Conservation (phyloP, 495 filamentous ascomycete species). For the Aspergillus nanangensis region DNA sequence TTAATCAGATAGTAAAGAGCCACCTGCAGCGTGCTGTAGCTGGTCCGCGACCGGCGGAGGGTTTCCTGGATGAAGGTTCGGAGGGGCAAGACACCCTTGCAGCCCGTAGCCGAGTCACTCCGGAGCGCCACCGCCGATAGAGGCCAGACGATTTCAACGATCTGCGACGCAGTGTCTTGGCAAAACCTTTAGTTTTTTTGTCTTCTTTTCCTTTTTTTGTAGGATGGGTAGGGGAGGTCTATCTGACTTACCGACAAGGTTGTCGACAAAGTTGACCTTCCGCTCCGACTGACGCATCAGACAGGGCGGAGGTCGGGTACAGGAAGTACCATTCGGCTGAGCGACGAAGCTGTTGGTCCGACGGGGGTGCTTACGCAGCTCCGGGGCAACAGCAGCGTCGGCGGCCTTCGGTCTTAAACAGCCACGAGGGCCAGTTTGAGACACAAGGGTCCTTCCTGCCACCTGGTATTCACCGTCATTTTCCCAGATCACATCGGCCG, state of each 20-base stretch:
- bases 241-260: constrained; percentile 86
- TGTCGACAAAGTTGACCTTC: constrained; percentile 94
- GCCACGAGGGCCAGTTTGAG: constrained; percentile 21
- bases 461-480: constrained; percentile 35
- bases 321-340: constrained; percentile 38
- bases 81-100: constrained; percentile 76
- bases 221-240: too few species aligned
- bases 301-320: constrained; percentile 68
- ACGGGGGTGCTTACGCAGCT: constrained; percentile 77
- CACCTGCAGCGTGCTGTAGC: constrained; percentile 95
- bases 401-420: constrained; percentile 26
- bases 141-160: constrained; percentile 98
- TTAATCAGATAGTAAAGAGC: constrained; percentile 94
- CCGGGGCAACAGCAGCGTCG: constrained; percentile 51
- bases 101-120: constrained; percentile 40
- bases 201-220: too few species aligned
- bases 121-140: constrained; percentile 45
- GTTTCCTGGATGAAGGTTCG: constrained; percentile 97
- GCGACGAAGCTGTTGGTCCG: constrained; percentile 51
- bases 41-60: constrained; percentile 86
- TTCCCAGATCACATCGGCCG: constrained; percentile 47
- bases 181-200: not conserved
- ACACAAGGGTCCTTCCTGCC: constrained; percentile 21
- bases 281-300: constrained; percentile 88
- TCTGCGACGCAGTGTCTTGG: constrained; percentile 90